Conservation (phyloP, 352 stramenopile species). For the Globisporangium polare region DNA sequence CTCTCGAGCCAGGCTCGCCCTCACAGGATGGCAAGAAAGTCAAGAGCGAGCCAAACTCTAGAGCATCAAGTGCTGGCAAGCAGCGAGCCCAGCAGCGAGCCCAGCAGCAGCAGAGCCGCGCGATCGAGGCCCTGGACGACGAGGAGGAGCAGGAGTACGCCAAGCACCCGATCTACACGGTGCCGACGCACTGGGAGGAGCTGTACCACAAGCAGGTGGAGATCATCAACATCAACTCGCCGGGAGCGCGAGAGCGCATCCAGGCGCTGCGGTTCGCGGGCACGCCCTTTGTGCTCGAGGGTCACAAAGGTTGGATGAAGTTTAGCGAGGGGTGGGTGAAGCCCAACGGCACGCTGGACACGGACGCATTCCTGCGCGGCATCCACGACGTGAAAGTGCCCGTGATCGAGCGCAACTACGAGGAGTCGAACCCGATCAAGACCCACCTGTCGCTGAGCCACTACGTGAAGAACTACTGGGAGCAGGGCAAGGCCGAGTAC, state of each 20-base stretch:
- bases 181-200: conserved; percentile 70
- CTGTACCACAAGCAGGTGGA: conserved; percentile 59
- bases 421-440: conserved; percentile 75
- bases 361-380: conserved; percentile 51
- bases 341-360: conserved; percentile 50
- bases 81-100: no score
- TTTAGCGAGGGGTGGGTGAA: conserved; percentile 65
- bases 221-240: conserved; percentile 59
- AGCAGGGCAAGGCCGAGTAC: conserved; percentile 72
- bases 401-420: conserved; percentile 76
- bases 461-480: conserved; percentile 83
- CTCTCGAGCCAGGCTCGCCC: conserved; percentile 19
- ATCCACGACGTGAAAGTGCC: conserved; percentile 80
- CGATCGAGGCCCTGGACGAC: conserved; percentile 9
- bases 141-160: conserved; percentile 26
- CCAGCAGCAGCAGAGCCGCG: conserved; percentile 12
- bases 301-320: conserved; percentile 56
- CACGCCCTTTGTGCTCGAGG: conserved; percentile 71
- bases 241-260: conserved; percentile 49
- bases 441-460: conserved; percentile 60
- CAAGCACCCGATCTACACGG: conserved; percentile 56
- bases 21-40: conserved; percentile 14
- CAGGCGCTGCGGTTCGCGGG: conserved; percentile 60
- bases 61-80: conserved; percentile 3
- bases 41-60: conserved; percentile 1